Evolutionary conservation across 129 eudicot species (phyloP), one percentile per base, ranked within the genome.

Genomic region (Gnaphalium uliginosum): DNA sequence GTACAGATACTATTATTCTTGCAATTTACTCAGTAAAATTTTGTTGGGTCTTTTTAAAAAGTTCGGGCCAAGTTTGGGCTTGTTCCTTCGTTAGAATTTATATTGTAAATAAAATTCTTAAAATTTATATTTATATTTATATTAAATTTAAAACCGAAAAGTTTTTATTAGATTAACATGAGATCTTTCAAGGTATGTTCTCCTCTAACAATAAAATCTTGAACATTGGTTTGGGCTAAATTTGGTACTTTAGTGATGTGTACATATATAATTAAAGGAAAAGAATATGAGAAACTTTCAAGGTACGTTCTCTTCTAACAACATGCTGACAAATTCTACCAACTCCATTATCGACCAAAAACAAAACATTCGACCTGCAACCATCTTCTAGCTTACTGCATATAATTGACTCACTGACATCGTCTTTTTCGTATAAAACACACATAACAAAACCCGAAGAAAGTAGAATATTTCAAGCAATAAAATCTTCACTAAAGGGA

Each of bases 291-390:
- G 48, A 79, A 72, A 63, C 66, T 23, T 72, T 59, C 68, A 79
- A 65, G 68, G 15, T 41, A 41, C 48, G 62, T 73, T 79, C 79
- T 60, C 48, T 54, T 79, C 75, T 73, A 79, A 79, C 79, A 73
- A 35, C 69, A 73, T 73, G 39, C 8, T 19, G 83, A 73, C 83
- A 79, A 73, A 73, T 65, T 73, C 27, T 27, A 73, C 79, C 64
- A 73, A 79, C 79, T 79, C 78, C 79, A 41, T 50, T 72, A 65
- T 79, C 60, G 15, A 19, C 13, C 32, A 79, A 71, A 71, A 72
- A 23, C 59, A 33, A 72, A 59, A 66, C 39, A 65, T 15, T 72
- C 30, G 37, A 11, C 10, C 46, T 19, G 35, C 43, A 78, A 78
- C 43, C 70, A 76, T 54, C 19, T 11, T 51, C 13, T 35, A 71